Conservation (phyloP, 192 early-diverging fungal genomes). For the Kappamyces sp. region DNA sequence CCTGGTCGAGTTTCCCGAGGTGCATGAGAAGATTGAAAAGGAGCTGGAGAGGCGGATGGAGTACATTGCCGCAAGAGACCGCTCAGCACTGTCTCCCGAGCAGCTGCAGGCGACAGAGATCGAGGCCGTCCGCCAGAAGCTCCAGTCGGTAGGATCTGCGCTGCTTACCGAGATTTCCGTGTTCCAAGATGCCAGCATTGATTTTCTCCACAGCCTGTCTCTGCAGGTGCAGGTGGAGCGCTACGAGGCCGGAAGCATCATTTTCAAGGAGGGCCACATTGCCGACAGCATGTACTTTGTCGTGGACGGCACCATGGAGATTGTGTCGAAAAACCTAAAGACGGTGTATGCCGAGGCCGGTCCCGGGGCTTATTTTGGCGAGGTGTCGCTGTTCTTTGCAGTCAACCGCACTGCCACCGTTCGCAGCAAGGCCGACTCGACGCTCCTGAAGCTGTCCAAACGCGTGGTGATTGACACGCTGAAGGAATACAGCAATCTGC, state of each 20-base stretch:
- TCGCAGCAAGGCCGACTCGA: constrained; percentile 29
- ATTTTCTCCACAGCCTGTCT: constrained; percentile 47
- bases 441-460: constrained; percentile 46
- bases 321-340: constrained; percentile 43
- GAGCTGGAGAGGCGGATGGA: constrained; percentile 42
- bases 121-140: constrained; percentile 49
- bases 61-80: constrained; percentile 39
- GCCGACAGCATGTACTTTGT: constrained; percentile 50
- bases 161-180: constrained; percentile 36
- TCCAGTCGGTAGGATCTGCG: constrained; percentile 33
- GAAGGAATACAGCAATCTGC: constrained; percentile 26
- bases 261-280: constrained; percentile 42
- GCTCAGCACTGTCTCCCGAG: constrained; percentile 16
- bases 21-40: constrained; percentile 34
- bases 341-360: constrained; percentile 40
- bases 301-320: constrained; percentile 45
- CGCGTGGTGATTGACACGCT: constrained; percentile 35
- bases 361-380: constrained; percentile 43
- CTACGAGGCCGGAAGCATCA: constrained; percentile 28
- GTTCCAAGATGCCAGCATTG: constrained; percentile 37
- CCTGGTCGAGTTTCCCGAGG: constrained; percentile 40
- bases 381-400: constrained; percentile 51
- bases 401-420: constrained; percentile 50
- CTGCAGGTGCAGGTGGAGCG: constrained; percentile 35
- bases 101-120: constrained; percentile 42